Conservation (phyloP, 2,329 filamentous ascomycete species). For the Talaromyces sp. region DNA sequence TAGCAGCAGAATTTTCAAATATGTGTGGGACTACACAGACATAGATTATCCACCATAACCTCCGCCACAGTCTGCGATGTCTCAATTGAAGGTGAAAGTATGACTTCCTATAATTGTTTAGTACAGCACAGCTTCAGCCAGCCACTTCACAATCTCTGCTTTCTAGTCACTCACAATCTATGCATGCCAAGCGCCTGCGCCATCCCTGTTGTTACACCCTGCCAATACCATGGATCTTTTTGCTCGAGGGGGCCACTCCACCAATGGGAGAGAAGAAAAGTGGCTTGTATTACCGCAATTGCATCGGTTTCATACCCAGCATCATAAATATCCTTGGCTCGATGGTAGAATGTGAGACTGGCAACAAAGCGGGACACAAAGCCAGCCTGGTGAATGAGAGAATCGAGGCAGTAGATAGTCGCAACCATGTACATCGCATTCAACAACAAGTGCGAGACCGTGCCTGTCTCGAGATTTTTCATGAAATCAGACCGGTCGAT, state of each 20-base stretch:
- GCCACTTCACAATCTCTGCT: neutral
- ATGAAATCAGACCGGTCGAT: conserved; percentile 17
- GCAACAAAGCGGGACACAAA: conserved; percentile 18
- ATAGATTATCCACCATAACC: conserved; percentile 18
- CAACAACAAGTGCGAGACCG: conserved; percentile 17
- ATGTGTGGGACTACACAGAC: conserved; percentile 1
- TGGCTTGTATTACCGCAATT: conserved; percentile 17
- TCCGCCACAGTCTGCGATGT: conserved; percentile 16
- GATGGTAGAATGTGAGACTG: conserved; percentile 18
- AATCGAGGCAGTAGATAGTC: conserved; percentile 16
- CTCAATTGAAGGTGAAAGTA: conserved; percentile 9
- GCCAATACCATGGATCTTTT: conserved; percentile 24
- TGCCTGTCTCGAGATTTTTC: conserved; percentile 8
- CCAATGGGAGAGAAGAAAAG: conserved; percentile 21
- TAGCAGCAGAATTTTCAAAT: neutral
- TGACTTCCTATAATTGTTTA: conserved; percentile 12
- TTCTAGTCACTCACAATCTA: conserved; percentile 14
- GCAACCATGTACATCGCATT: conserved; percentile 19
- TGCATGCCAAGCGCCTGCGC: conserved; percentile 22
- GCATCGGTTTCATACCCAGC: conserved; percentile 21
- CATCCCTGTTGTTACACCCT: conserved; percentile 18
- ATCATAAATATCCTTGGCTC: conserved; percentile 23
- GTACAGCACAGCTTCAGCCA: neutral
- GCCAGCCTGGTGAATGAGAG: conserved; percentile 15
- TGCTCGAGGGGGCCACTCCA: conserved; percentile 21